A percentile compares a stretch with the other conserved stretches of the same genome.
These are phyloP conservation scores for Dioscorea zingiberensis DNA, from an alignment of 106 monocot species.

Conservation along the genomic window DNA sequence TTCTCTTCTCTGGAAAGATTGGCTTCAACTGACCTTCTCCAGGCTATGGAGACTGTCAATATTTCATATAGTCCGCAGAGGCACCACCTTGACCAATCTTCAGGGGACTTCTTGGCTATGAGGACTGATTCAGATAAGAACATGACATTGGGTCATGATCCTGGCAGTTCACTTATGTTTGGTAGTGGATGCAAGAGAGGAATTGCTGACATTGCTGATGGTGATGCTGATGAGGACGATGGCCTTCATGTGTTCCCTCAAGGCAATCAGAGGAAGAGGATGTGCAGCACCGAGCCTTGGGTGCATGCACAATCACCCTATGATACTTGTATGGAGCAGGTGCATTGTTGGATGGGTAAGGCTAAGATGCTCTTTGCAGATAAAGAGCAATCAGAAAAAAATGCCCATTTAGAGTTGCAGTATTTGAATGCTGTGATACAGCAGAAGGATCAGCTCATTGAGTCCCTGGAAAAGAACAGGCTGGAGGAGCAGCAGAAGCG, in stretches of 20 bases:
- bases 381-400: constrained; percentile 47
- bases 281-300: constrained; percentile 26
- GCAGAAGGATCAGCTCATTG: constrained; percentile 62
- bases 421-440: constrained; percentile 42
- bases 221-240: constrained; percentile 16
- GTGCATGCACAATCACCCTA: constrained; percentile 17
- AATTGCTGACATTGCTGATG: constrained; percentile 16
- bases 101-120: constrained; percentile 30
- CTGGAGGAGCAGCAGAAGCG: constrained; percentile 68
- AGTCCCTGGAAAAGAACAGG: constrained; percentile 40
- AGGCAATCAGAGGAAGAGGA: constrained; percentile 32
- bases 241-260: constrained; percentile 19
- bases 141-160: constrained; percentile 2
- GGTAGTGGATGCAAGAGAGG: constrained; percentile 15
- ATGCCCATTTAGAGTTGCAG: constrained; percentile 58
- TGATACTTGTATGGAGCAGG: constrained; percentile 32
- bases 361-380: constrained; percentile 37
- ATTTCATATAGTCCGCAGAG: constrained; percentile 27
- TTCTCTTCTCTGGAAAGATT: constrained; percentile 45
- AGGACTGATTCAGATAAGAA: constrained; percentile 9
- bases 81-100: constrained; percentile 33
- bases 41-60: constrained; percentile 35
- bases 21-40: constrained; percentile 61
- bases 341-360: constrained; percentile 23
- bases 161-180: constrained; percentile 8